A percentile compares a stretch with the other conserved stretches of the same genome.
Conservation (phyloP, 345 rosid species). For the Ceriops tagal region DNA sequence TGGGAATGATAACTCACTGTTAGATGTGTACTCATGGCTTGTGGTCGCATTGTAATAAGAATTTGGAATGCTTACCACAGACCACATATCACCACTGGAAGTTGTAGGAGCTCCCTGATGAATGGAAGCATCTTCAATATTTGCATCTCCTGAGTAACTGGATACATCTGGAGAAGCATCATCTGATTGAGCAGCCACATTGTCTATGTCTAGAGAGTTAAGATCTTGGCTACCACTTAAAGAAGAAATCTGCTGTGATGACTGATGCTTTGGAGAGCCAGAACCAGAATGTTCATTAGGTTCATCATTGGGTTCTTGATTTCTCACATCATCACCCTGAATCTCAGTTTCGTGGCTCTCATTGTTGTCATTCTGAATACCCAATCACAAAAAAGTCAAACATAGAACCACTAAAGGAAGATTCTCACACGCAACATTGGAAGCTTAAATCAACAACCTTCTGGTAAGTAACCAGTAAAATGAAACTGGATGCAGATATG, state of each 20-base stretch:
- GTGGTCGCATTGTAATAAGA: conserved; percentile 42
- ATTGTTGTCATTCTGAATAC: conserved; percentile 29
- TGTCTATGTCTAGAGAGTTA: conserved; percentile 29
- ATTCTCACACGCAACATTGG: not conserved
- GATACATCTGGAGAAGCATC: conserved; percentile 36
- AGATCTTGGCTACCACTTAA: conserved; percentile 28
- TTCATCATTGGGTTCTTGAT: conserved; percentile 17
- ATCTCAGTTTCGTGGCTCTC: conserved; percentile 25
- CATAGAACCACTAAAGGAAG: not conserved
- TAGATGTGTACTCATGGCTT: conserved; percentile 42
- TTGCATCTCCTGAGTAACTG: conserved; percentile 33
- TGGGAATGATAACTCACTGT: conserved; percentile 42
- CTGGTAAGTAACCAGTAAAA: not conserved
- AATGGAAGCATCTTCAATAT: conserved; percentile 35
- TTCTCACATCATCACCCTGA: conserved; percentile 31
- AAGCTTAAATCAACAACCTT: not conserved
- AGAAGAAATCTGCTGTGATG: conserved; percentile 40
- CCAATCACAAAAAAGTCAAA: conserved; percentile 16
- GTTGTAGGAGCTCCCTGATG: conserved; percentile 44
- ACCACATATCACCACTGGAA: conserved; percentile 51
- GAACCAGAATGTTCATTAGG: conserved; percentile 34
- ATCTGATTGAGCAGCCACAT: conserved; percentile 37
- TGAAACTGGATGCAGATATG: not conserved
- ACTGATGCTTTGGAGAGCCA: conserved; percentile 27
- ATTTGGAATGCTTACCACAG: conserved; percentile 41